These are phyloP conservation scores for Yamadazyma tumulicola DNA, from an alignment of 805 yeast genomes.

Conservation along the genomic window DNA sequence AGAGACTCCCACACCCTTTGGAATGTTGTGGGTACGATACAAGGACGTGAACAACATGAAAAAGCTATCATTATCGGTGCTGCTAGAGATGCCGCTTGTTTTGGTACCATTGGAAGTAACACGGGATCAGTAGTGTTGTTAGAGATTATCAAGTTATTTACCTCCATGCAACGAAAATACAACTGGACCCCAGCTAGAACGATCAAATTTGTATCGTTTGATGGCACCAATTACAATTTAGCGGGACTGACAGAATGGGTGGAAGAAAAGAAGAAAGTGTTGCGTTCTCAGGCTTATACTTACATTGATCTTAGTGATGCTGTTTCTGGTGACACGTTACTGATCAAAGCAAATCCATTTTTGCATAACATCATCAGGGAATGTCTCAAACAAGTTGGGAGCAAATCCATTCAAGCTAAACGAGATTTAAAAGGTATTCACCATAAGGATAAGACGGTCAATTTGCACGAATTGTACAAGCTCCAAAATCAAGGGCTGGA, in stretches of 20 bases:
- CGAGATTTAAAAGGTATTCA: background rate
- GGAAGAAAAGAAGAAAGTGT: conserved; percentile 49
- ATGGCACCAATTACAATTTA: conserved; percentile 72
- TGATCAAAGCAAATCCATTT: conserved; percentile 63
- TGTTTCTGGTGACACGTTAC: conserved; percentile 50
- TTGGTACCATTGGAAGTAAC: conserved; percentile 68
- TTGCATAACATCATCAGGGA: conserved; percentile 47
- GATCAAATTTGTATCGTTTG: conserved; percentile 79
- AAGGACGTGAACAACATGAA: conserved; percentile 76
- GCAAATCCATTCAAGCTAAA: conserved; percentile 7
- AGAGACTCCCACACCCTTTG: conserved; percentile 62
- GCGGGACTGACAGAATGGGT: conserved; percentile 86
- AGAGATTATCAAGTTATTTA: conserved; percentile 67
- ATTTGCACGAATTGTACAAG: conserved; percentile 25
- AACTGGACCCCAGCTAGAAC: conserved; percentile 85
- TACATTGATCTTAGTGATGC: conserved; percentile 74
- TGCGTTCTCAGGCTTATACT: conserved; percentile 60
- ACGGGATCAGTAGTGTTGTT: conserved; percentile 73
- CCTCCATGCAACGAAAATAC: conserved; percentile 56
- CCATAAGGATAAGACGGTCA: conserved; percentile 9
- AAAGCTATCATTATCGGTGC: conserved; percentile 79
- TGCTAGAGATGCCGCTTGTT: conserved; percentile 70
- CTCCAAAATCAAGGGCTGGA: conserved; percentile 20
- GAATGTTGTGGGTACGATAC: conserved; percentile 75
- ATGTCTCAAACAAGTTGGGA: conserved; percentile 31